Evolutionary conservation across 2,329 filamentous ascomycete species (phyloP).

Genomic region (Hymenoscyphus repandus): DNA sequence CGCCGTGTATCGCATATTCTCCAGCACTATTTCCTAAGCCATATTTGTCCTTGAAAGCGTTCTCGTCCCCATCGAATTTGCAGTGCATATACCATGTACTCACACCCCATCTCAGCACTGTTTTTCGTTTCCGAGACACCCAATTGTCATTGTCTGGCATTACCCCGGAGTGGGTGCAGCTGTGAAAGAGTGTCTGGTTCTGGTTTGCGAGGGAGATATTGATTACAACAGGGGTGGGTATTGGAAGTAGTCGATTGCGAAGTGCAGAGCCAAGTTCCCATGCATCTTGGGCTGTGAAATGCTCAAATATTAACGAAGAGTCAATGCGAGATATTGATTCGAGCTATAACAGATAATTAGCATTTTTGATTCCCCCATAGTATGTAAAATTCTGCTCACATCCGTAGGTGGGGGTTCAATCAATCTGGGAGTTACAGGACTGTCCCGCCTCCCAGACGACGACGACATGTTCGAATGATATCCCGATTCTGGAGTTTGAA

Average conservation of each 20-base stretch:
- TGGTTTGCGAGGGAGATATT: slow-evolving; percentile 57
- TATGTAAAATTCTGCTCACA: slow-evolving; percentile 3
- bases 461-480: slow-evolving; percentile 4
- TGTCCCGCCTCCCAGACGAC: background rate
- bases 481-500: slow-evolving; percentile 1
- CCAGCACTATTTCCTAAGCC: slow-evolving; percentile 52
- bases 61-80: slow-evolving; percentile 61
- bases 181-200: slow-evolving; percentile 64
- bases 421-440: background rate
- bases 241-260: slow-evolving; percentile 54
- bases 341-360: slow-evolving; percentile 19
- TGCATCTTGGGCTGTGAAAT: slow-evolving; percentile 59
- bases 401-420: slow-evolving; percentile 10
- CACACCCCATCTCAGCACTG: slow-evolving; percentile 64
- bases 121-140: slow-evolving; percentile 66
- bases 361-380: background rate
- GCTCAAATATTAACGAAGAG: slow-evolving; percentile 27
- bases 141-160: slow-evolving; percentile 67
- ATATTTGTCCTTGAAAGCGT: slow-evolving; percentile 58
- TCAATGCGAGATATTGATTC: slow-evolving; percentile 29
- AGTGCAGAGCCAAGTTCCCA: slow-evolving; percentile 61
- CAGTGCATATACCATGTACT: slow-evolving; percentile 68
- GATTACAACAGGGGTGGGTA: slow-evolving; percentile 52
- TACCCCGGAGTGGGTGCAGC: slow-evolving; percentile 59
- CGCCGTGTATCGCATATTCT: slow-evolving; percentile 73